A percentile compares a stretch with the other conserved stretches of the same genome.
These are phyloP conservation scores for Borovskyia barvae DNA, from an alignment of 208 protist species.

Conservation along the genomic window DNA sequence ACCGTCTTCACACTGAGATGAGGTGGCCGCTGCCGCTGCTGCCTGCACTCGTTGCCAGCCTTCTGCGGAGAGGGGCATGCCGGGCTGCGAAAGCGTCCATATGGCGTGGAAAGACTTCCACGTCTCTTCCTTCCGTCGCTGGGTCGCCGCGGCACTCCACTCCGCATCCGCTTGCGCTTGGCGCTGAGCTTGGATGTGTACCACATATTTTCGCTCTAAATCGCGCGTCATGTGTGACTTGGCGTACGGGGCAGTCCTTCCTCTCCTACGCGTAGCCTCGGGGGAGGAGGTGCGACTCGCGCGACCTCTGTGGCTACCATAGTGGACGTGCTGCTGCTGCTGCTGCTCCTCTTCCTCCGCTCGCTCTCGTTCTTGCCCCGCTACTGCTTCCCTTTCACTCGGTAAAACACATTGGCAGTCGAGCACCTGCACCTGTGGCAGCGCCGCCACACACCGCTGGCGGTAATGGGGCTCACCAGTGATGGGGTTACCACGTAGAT, in stretches of 20 bases:
- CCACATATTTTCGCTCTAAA: constrained; percentile 25
- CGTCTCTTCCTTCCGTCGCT: constrained; percentile 14
- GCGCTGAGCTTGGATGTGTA: constrained; percentile 10
- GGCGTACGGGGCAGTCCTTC: not conserved
- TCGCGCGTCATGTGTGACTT: constrained; percentile 29
- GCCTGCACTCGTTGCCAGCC: constrained; percentile 14
- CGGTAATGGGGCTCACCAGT: constrained; percentile 65
- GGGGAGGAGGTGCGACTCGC: no score
- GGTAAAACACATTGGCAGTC: constrained; percentile 48
- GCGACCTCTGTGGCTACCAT: no score
- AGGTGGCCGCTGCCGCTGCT: not conserved
- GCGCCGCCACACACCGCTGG: constrained; percentile 43
- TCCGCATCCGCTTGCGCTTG: constrained; percentile 7
- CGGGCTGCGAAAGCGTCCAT: constrained; percentile 51
- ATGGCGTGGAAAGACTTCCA: constrained; percentile 55
- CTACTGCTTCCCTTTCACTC: constrained; percentile 48
- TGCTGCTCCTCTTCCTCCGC: no score
- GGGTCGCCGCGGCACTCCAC: constrained; percentile 6
- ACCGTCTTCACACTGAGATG: not conserved
- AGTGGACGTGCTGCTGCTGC: no score
- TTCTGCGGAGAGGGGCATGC: constrained; percentile 62
- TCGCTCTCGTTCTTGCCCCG: no score
- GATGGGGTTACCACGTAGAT: constrained; percentile 71
- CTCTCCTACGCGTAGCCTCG: not conserved
- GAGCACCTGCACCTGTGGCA: constrained; percentile 68